These are phyloP conservation scores for Stephanodiscus minutulus DNA, from an alignment of 108 stramenopile species.

Conservation along the genomic window DNA sequence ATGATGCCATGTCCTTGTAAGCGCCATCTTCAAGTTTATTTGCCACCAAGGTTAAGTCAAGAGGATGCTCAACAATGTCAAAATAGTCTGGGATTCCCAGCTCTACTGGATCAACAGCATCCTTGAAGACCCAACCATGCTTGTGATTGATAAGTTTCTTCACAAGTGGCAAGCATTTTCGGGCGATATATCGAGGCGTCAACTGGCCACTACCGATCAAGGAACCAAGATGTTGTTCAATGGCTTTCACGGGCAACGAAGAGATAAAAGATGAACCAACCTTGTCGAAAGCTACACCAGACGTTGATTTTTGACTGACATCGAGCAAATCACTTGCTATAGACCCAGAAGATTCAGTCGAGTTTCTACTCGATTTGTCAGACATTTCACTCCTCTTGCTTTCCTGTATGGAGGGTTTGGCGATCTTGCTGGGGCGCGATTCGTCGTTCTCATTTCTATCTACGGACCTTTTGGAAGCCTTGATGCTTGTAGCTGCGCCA, in stretches of 20 bases:
- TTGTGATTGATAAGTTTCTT: slow-evolving; percentile 78
- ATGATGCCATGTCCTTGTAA: slow-evolving; percentile 70
- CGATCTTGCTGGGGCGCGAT: slow-evolving; percentile 8
- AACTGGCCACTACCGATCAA: slow-evolving; percentile 64
- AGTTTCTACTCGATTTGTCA: slow-evolving; percentile 20
- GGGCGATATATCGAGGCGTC: slow-evolving; percentile 71
- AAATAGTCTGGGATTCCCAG: slow-evolving; percentile 96
- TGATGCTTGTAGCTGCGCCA: no score
- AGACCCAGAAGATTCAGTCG: slow-evolving; percentile 16
- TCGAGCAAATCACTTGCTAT: not conserved
- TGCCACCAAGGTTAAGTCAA: slow-evolving; percentile 79
- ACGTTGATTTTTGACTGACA: slow-evolving; percentile 8
- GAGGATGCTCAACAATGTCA: slow-evolving; percentile 88
- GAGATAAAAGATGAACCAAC: slow-evolving; percentile 52
- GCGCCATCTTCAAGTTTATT: slow-evolving; percentile 77
- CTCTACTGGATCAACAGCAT: slow-evolving; percentile 93
- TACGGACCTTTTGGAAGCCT: slow-evolving; percentile 2
- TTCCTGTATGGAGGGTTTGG: slow-evolving; percentile 15
- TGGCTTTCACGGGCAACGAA: slow-evolving; percentile 65
- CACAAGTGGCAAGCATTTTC: slow-evolving; percentile 83
- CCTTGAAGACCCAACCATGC: slow-evolving; percentile 89
- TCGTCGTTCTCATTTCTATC: not conserved
- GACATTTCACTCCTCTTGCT: slow-evolving; percentile 23
- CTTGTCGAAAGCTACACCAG: slow-evolving; percentile 4
- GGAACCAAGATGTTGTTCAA: slow-evolving; percentile 79